These are phyloP conservation scores for Colletotrichum phormii DNA, from an alignment of 2,329 filamentous ascomycete genomes.

Conservation along the genomic window DNA sequence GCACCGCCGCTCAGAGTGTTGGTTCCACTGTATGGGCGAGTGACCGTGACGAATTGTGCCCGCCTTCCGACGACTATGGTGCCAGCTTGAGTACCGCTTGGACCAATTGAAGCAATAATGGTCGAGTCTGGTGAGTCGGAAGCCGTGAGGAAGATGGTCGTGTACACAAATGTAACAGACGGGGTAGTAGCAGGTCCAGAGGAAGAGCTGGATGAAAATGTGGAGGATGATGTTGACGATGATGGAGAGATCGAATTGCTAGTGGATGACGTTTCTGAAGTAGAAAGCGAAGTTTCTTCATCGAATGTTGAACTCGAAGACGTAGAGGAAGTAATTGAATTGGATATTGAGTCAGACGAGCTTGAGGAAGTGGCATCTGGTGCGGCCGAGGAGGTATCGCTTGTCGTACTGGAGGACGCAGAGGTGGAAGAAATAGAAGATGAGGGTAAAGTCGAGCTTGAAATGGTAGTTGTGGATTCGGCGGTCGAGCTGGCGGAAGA, in stretches of 20 bases:
- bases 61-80: slow-evolving; percentile 14
- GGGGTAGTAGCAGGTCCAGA: slow-evolving; percentile 5
- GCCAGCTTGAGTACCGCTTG: slow-evolving; percentile 5
- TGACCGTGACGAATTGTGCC: slow-evolving; percentile 14
- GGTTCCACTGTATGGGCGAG: slow-evolving; percentile 12
- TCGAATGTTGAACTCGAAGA: neutral
- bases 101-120: slow-evolving; percentile 7
- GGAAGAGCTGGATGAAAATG: neutral
- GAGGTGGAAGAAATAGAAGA: neutral
- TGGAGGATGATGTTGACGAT: neutral
- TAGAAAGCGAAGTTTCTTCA: neutral
- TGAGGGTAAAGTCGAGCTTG: neutral
- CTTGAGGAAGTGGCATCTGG: neutral
- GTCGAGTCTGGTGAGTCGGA: neutral
- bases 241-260: neutral
- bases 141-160: slow-evolving; percentile 23
- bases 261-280: neutral
- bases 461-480: neutral
- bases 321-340: neutral
- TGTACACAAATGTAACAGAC: neutral
- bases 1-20: neutral
- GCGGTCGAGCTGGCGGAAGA: neutral
- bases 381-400: neutral
- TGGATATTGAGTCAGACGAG: neutral
- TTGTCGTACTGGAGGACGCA: neutral